Base-by-base conservation (phyloP, 805 yeast species). In the Yamadazyma paraphyllophila region DNA sequence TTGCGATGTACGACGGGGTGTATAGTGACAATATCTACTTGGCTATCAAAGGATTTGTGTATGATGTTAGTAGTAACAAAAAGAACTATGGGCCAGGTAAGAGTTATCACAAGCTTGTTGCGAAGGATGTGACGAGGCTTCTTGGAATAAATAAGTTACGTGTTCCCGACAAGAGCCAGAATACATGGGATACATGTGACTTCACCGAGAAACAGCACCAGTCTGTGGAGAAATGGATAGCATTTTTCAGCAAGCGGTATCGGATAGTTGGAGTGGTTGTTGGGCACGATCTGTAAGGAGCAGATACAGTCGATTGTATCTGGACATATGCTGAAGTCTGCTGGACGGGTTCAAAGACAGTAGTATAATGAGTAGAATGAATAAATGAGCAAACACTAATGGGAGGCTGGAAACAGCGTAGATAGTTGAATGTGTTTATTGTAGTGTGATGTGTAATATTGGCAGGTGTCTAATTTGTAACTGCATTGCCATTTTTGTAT, bases 11-110 rank as follows among this genome's bases (percentile, higher is more conserved):
- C 52, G 59, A 72, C 45, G 75, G 74, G n/a, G 45, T 39, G 4
- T 54, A 54, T 20, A 49, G 49, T 27, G 59, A 57, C 12, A 46
- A 75, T 47, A 75, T 86, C 52, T 88, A 82, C 62, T 85, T 88
- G 14, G 94, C 82, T 7, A 82, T 88, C 55, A 81, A 82, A 49
- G 94, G 96, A 15, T 73, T 73, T 2, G 80, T 89, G 9, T 89
- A 87, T 61, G 96, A 88, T 57, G 96, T 89, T 8, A 76, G 87
- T 0, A 59, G 68, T 38, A 88, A 88, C 57, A 54, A 61, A 10
- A 78, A 76, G 12, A 83, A 82, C 33, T 88, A 88, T 59, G 96
- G 96, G 0, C 83, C 84, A 2, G 91, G 90, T 0, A 78, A 80
- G 48, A 81, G 83, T 16, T 89, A 88, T 63, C 82, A 81, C 56